Evolutionary conservation across 164 flowering plant genomes (phyloP).

Genomic region (Vitis rotundifolia): DNA sequence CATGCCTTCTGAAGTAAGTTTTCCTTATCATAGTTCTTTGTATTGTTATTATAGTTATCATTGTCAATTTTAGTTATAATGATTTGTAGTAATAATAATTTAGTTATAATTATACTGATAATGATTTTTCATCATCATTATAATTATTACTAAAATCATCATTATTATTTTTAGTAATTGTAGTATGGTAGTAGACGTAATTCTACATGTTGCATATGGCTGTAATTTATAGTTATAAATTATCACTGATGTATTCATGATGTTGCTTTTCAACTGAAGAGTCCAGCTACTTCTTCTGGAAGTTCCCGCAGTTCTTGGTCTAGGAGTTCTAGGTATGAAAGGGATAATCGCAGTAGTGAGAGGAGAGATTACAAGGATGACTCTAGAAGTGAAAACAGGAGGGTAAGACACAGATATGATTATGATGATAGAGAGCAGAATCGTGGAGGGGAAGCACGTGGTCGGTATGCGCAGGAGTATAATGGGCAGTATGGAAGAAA

Average conservation of each 20-base stretch:
- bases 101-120: no score
- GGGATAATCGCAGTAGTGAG: conserved; percentile 30
- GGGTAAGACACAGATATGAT: conserved; percentile 29
- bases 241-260: conserved; percentile 2
- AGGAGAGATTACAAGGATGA: conserved; percentile 44
- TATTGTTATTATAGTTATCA: no score
- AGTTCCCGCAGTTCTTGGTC: conserved; percentile 29
- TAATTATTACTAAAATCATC: no score
- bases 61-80: no score
- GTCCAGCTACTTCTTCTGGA: conserved; percentile 31
- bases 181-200: no score
- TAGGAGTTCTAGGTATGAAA: conserved; percentile 41
- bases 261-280: conserved; percentile 27
- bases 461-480: conserved; percentile 35
- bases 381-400: conserved; percentile 34
- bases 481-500: conserved; percentile 46
- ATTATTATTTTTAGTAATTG: no score
- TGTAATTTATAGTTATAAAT: neutral
- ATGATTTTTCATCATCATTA: no score
- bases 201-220: neutral
- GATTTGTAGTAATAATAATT: no score
- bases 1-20: conserved; percentile 38
- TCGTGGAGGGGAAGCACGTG: conserved; percentile 37
- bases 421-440: conserved; percentile 24
- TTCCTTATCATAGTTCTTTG: no score